These are phyloP conservation scores for Xylaria venustula DNA, from an alignment of 495 filamentous ascomycete species.

Conservation along the genomic window DNA sequence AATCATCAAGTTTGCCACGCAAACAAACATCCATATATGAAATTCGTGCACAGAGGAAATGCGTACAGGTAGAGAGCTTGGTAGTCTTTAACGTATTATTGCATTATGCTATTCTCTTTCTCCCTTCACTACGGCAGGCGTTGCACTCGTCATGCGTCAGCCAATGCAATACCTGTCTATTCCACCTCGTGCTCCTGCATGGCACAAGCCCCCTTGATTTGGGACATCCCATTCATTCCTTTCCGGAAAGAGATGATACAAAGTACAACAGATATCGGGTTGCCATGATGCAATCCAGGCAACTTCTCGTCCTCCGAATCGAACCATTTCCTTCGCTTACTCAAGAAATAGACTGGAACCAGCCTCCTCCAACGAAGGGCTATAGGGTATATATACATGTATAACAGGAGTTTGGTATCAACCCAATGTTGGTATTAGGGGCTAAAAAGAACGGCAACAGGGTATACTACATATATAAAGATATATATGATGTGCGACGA, in stretches of 20 bases:
- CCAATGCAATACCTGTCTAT: constrained; percentile 1
- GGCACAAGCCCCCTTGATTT: neutral
- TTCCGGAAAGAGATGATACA: neutral
- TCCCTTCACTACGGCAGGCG: neutral
- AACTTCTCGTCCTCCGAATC: neutral
- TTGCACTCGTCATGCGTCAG: constrained; percentile 8
- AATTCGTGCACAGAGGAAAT: too few species aligned
- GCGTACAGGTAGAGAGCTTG: too few species aligned
- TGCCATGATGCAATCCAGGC: too few species aligned
- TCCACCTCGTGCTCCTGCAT: neutral
- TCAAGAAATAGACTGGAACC: neutral
- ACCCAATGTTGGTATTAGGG: neutral
- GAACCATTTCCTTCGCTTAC: neutral
- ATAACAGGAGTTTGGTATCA: neutral
- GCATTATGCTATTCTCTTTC: constrained; percentile 2
- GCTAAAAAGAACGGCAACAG: neutral
- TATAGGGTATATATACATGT: constrained; percentile 4
- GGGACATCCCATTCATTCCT: neutral
- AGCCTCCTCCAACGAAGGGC: neutral
- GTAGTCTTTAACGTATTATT: constrained; percentile 8
- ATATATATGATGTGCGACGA: too few species aligned
- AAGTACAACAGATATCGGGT: too few species aligned
- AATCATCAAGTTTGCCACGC: too few species aligned
- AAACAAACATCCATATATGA: too few species aligned
- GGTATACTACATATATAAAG: too few species aligned